Base-by-base conservation (phyloP, 768 basidiomycete genomes). In the Nidularia pulvinata region DNA sequence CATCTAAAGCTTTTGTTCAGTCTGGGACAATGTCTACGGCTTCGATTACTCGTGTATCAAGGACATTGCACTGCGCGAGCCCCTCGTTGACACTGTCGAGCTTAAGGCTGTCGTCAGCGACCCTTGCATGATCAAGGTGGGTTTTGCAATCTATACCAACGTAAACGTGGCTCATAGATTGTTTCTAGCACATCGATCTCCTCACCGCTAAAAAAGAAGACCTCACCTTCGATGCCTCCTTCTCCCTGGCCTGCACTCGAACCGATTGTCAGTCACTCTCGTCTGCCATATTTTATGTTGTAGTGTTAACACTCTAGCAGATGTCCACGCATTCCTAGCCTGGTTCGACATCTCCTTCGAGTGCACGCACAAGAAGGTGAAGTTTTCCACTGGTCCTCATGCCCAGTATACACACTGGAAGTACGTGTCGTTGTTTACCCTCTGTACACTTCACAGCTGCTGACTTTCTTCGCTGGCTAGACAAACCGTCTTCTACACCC, bases 31-130 rank as follows among this genome's bases (percentile, higher is more conserved):
- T 63, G 97, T 99, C 19, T 99, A 99, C 71, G 97, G 97, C 25
- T 98, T 99, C 72, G 95, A 99, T 72, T 99, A 93, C 73, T 97
- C 95, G 39, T 98, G 97, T 69, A 98, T 99, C 80, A 98, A 98
- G 74, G 94, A 97, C 68, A 97, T 99, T 60, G 97, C 97, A 2
- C 75, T 99, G 52, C 83, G 91, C 33, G 97, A 99, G 68, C 97
- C 97, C 44, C 79, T 99, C 46, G 97, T 99, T 33, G 97, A 99
- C 72, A 97, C 95, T n/a, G 97, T 99, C 55, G 97, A 99, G 59
- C 75, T 98, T 60, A 96, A 95, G 72, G 77, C 94, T 2, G 95
- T 98, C 53, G 95, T 94, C 42, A 95, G 95, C 2, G 87, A 95
- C 69, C 96, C 97, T 39, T 96, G 81, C 64, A 72, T 85, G 69